A percentile compares a stretch with the other conserved stretches of the same genome.
These are phyloP conservation scores for Pezicula rhizophila DNA, from an alignment of 2,329 filamentous ascomycete species.

Conservation along the genomic window DNA sequence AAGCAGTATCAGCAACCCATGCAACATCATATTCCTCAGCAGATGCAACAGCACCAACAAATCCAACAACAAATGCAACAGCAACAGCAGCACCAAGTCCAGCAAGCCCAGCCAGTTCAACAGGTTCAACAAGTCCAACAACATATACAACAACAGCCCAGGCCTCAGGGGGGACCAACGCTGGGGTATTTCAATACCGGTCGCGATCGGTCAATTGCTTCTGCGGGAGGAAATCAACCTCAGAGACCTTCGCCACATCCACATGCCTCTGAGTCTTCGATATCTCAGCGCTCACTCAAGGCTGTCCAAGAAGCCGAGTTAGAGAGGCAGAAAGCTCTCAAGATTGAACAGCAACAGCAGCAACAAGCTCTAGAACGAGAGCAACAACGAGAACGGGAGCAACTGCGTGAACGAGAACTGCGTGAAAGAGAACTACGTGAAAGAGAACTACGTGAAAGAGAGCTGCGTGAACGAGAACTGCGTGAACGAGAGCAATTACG, in stretches of 20 bases:
- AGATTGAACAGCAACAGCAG: conserved; percentile 12
- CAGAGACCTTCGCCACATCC: conserved; percentile 3
- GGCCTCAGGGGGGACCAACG: background rate
- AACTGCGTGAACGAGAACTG: conserved; percentile 10
- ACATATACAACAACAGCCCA: background rate
- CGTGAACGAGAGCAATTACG: conserved; percentile 4
- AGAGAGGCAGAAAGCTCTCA: conserved; percentile 22
- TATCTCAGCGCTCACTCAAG: conserved; percentile 19
- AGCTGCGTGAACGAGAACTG: conserved; percentile 15
- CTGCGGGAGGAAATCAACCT: conserved; percentile 11
- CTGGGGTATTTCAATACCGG: conserved; percentile 23
- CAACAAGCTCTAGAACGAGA: conserved; percentile 9
- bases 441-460: conserved; percentile 2
- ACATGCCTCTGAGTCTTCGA: conserved; percentile 7
- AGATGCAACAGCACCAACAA: conserved; percentile 14
- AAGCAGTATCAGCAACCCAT: conserved; percentile 22
- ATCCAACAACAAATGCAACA: conserved; percentile 1
- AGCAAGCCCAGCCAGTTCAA: background rate
- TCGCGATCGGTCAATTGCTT: conserved; percentile 15
- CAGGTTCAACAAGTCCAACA: background rate
- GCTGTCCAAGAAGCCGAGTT: conserved; percentile 24
- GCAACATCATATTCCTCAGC: conserved; percentile 14
- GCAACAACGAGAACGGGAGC: conserved; percentile 10
- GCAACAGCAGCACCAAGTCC: background rate
- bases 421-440: conserved; percentile 15